A percentile compares a stretch with the other conserved stretches of the same genome.
phyloP scores from a whole-genome alignment of 2,329 filamentous ascomycete species.

The Parafenestella ontariensis region DNA sequence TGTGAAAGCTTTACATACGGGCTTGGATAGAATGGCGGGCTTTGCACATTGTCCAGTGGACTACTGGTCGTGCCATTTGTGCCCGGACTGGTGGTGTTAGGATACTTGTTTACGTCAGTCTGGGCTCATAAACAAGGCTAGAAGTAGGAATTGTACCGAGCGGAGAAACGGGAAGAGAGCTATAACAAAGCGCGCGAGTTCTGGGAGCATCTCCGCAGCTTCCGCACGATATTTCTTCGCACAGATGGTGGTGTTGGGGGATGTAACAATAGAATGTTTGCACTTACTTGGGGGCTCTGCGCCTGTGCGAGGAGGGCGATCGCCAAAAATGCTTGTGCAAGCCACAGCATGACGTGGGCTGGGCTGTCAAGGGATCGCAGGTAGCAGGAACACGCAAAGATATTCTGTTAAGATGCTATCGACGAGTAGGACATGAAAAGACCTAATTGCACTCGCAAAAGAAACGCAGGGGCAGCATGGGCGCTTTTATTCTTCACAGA shows the following conservation, averaged over 20 bases:
- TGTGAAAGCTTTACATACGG: slow-evolving; percentile 54
- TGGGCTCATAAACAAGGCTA: slow-evolving; percentile 25
- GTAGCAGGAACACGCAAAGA: slow-evolving; percentile 18
- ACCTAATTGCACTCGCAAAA: slow-evolving; percentile 21
- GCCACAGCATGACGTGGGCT: slow-evolving; percentile 45
- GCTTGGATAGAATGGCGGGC: slow-evolving; percentile 79
- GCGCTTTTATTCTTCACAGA: slow-evolving; percentile 24
- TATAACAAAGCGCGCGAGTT: slow-evolving; percentile 29
- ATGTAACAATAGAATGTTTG: slow-evolving; percentile 17
- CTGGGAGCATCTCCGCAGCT: slow-evolving; percentile 37
- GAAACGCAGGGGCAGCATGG: slow-evolving; percentile 19
- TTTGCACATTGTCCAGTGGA: slow-evolving; percentile 46
- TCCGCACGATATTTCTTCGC: slow-evolving; percentile 10
- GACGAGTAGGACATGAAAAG: slow-evolving; percentile 16
- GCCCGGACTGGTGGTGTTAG: slow-evolving; percentile 32
- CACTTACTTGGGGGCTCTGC: slow-evolving; percentile 36
- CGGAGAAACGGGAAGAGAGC: slow-evolving; percentile 43
- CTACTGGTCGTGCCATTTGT: slow-evolving; percentile 28
- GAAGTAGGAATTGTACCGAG: slow-evolving; percentile 27
- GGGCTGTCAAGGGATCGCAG: slow-evolving; percentile 23
- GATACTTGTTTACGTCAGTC: slow-evolving; percentile 42
- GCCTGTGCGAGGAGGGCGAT: slow-evolving; percentile 38
- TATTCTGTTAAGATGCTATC: slow-evolving; percentile 13
- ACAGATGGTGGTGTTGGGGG: slow-evolving; percentile 14
- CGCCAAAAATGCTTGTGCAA: slow-evolving; percentile 44